These are phyloP conservation scores for Clarireedia sp. DNA, from an alignment of 2,329 filamentous ascomycete genomes.

Conservation along the genomic window DNA sequence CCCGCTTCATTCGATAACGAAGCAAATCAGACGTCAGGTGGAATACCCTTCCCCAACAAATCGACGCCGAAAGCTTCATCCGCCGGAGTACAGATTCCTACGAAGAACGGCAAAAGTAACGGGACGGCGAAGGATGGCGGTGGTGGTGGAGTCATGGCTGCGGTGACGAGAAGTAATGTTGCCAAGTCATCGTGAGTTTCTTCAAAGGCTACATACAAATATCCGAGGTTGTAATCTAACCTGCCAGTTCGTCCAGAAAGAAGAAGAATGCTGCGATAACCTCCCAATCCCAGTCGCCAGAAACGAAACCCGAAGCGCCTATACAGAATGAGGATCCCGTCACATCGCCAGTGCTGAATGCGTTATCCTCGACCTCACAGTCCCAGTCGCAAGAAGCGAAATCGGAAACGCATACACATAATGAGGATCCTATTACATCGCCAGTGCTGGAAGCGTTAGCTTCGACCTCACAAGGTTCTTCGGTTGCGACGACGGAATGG, in stretches of 20 bases:
- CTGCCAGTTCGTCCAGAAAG: conserved; percentile 3
- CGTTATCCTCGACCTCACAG: conserved; percentile 22
- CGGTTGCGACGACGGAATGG: conserved; percentile 34
- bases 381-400: conserved; percentile 24
- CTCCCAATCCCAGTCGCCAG: conserved; percentile 20
- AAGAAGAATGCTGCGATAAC: conserved; percentile 5
- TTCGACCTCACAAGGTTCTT: conserved; percentile 21
- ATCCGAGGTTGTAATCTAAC: conserved; percentile 1
- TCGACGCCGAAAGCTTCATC: conserved; percentile 19
- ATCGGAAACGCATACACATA: conserved; percentile 17
- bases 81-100: conserved; percentile 22
- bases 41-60: conserved; percentile 19
- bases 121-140: conserved; percentile 28
- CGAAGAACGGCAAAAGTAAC: conserved; percentile 29
- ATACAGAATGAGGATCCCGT: conserved; percentile 20
- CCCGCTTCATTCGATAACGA: conserved; percentile 31
- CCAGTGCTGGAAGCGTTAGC: conserved; percentile 28
- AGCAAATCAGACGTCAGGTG: conserved; percentile 17
- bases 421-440: conserved; percentile 22
- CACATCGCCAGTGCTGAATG: conserved; percentile 27
- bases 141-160: conserved; percentile 22
- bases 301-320: conserved; percentile 21
- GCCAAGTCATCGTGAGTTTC: conserved; percentile 26
- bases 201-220: not conserved
- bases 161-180: conserved; percentile 29